phyloP scores from a whole-genome alignment of 257 asterid genomes.

The Jaltomata sinuosa region DNA sequence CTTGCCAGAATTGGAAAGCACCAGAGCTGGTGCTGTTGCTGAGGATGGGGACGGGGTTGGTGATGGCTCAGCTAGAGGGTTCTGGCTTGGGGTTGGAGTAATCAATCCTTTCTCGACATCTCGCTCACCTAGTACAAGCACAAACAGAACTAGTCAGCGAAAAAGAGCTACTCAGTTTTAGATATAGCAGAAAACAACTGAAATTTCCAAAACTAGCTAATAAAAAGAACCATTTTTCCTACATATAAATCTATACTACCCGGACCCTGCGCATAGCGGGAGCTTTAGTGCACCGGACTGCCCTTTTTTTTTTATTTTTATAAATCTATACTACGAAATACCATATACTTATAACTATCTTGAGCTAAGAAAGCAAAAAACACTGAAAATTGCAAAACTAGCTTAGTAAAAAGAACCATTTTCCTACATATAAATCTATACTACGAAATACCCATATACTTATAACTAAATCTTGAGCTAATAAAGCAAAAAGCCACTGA shows the following conservation, averaged over 20 bases:
- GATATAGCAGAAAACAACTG: background rate
- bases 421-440: too few relatives aligned
- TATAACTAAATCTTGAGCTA: too few relatives aligned
- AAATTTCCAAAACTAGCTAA: background rate
- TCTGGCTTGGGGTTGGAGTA: slow-evolving; percentile 15
- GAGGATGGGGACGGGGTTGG: slow-evolving; percentile 37
- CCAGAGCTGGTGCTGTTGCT: slow-evolving; percentile 45
- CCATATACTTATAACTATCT: too few relatives aligned
- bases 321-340: too few relatives aligned
- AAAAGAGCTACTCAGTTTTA: background rate
- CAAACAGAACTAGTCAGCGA: background rate
- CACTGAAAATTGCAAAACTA: too few relatives aligned
- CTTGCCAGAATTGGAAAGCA: slow-evolving; percentile 46
- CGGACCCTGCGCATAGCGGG: too few relatives aligned
- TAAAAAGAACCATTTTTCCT: background rate
- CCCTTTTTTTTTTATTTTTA: too few relatives aligned
- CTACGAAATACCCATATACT: too few relatives aligned
- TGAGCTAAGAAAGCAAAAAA: too few relatives aligned
- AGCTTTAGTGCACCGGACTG: too few relatives aligned
- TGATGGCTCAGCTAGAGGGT: slow-evolving; percentile 23
- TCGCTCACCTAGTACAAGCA: slow-evolving; percentile 12
- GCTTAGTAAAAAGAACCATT: too few relatives aligned
- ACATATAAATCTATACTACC: background rate
- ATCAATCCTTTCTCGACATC: slow-evolving; percentile 25
- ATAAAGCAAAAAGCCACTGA: background rate